phyloP scores from a whole-genome alignment of 192 early-diverging fungal species.

The Podila epigama region DNA sequence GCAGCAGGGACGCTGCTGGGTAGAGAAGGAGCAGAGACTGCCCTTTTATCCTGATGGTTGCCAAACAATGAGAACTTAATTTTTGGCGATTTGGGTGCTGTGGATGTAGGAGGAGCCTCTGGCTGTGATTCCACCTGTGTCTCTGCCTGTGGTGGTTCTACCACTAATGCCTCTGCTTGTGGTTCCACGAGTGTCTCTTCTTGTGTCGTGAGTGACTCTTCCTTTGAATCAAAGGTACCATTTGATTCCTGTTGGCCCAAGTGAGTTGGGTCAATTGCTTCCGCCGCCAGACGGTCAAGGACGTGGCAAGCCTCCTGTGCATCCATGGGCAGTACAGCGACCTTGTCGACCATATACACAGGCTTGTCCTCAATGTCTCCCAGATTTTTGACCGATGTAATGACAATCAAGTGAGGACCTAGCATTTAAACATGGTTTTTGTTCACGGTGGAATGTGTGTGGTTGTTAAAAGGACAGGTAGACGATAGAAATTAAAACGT shows the following conservation, averaged over 20 bases:
- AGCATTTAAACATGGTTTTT: neutral
- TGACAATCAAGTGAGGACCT: slow-evolving; percentile 47
- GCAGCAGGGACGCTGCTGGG: neutral
- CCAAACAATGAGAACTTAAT: slow-evolving; percentile 30
- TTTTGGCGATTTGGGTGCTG: slow-evolving; percentile 18
- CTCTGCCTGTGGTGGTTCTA: neutral
- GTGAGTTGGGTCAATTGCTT: slow-evolving; percentile 7
- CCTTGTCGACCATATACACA: slow-evolving; percentile 50
- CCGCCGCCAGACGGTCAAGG: slow-evolving; percentile 16
- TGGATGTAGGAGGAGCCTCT: neutral
- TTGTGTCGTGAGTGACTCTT: no score
- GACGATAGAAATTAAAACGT: neutral
- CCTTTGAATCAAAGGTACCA: no score
- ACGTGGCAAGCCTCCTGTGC: slow-evolving; percentile 23
- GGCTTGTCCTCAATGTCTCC: slow-evolving; percentile 50
- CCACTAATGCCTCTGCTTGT: neutral
- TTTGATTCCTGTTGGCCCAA: no score
- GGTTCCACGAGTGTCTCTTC: neutral
- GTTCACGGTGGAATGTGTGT: neutral
- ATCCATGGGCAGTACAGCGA: slow-evolving; percentile 47
- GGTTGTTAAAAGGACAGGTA: neutral
- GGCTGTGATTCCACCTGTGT: neutral
- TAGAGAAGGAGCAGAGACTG: slow-evolving; percentile 1
- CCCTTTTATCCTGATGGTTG: slow-evolving; percentile 18
- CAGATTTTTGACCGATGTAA: slow-evolving; percentile 40